phyloP scores from a whole-genome alignment of 176 grass and related monocot species.

The Coix lacrymajobi region DNA sequence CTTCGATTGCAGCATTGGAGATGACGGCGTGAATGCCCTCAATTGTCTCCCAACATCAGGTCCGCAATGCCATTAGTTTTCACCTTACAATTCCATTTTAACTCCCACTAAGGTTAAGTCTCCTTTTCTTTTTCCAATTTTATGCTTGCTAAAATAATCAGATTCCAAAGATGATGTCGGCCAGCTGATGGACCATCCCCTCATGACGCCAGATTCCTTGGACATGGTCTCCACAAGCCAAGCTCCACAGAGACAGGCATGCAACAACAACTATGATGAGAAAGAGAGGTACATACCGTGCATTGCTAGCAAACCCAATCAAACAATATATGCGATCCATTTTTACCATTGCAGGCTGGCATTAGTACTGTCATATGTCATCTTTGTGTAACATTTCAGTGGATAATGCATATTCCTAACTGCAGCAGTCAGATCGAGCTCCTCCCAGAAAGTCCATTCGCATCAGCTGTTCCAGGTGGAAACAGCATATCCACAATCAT shows the following conservation, averaged over 20 bases:
- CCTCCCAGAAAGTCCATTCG: constrained; percentile 64
- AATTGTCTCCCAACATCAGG: constrained; percentile 10
- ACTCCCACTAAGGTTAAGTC: neutral
- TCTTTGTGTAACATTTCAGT: neutral
- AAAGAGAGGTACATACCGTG: constrained; percentile 63
- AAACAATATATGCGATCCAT: neutral
- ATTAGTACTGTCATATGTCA: neutral
- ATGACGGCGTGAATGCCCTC: neutral
- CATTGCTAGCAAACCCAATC: neutral
- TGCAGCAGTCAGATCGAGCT: constrained; percentile 61
- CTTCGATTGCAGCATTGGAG: constrained; percentile 35
- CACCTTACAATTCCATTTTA: neutral
- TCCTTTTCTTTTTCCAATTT: neutral
- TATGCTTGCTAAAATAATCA: neutral
- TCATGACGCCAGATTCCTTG: neutral
- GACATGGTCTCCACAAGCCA: constrained; percentile 30
- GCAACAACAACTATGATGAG: constrained; percentile 21
- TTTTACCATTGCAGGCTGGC: neutral
- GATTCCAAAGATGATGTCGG: constrained; percentile 30
- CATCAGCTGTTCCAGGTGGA: constrained; percentile 19
- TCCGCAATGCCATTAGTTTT: neutral
- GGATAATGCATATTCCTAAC: neutral
- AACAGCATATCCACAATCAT: constrained; percentile 31
- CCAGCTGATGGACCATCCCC: neutral
- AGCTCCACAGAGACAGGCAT: constrained; percentile 7